These are phyloP conservation scores for Salix dunnii DNA, from an alignment of 345 rosid genomes.

Conservation along the genomic window DNA sequence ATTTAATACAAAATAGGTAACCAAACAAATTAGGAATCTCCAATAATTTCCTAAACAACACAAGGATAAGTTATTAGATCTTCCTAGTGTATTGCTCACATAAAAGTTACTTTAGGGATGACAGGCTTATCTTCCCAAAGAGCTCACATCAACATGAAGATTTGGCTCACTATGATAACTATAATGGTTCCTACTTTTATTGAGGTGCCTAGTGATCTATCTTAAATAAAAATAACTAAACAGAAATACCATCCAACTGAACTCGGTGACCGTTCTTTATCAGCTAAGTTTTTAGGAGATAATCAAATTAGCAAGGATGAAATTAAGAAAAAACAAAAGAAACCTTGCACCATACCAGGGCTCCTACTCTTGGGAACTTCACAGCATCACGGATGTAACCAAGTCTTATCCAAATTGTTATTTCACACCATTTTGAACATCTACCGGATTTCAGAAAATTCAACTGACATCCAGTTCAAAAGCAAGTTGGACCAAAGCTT, in stretches of 20 bases:
- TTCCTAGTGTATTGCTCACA: background rate
- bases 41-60: background rate
- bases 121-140: too few relatives aligned
- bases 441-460: background rate
- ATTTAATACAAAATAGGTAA: background rate
- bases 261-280: background rate
- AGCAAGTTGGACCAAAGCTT: background rate
- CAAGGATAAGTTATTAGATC: background rate
- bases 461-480: background rate
- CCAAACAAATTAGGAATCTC: background rate
- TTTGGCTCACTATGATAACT: background rate
- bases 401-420: background rate
- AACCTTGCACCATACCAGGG: background rate
- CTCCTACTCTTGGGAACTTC: background rate
- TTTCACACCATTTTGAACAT: background rate
- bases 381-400: background rate
- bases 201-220: background rate
- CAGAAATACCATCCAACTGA: background rate
- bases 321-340: background rate
- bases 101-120: too few relatives aligned
- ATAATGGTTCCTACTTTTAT: background rate
- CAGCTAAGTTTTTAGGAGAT: background rate
- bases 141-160: background rate
- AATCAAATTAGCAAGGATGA: background rate
- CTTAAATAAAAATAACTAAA: background rate